Evolutionary conservation across 2,329 filamentous ascomycete genomes (phyloP).

Genomic region (Claviceps sp.): DNA sequence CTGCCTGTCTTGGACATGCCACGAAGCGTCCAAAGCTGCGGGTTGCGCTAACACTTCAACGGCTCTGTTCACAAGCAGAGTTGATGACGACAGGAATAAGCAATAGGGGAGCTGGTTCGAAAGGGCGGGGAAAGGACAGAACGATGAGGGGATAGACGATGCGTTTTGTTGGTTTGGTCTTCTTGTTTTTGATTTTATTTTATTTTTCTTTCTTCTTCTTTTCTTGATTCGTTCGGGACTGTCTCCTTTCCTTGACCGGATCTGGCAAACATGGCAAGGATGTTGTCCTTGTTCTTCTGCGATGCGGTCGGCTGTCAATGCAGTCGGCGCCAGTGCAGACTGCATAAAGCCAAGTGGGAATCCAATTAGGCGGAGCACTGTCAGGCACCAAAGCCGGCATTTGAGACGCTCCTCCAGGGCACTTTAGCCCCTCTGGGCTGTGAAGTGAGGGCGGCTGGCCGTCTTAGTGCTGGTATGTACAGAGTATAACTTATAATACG

Average conservation of each 20-base stretch:
- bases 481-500: too few relatives aligned
- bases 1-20: not conserved
- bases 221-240: not conserved
- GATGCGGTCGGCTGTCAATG: constrained; percentile 5
- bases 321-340: constrained; percentile 1
- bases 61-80: not conserved
- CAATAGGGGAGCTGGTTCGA: not conserved
- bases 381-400: not conserved
- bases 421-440: not conserved
- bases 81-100: not conserved
- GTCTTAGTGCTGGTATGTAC: not conserved
- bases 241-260: constrained; percentile 3
- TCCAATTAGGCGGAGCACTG: constrained; percentile 2
- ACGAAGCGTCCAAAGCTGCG: not conserved
- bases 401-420: not conserved
- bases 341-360: constrained; percentile 6
- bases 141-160: not conserved
- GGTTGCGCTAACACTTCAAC: not conserved
- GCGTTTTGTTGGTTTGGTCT: not conserved
- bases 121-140: not conserved
- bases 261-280: constrained; percentile 4
- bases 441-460: not conserved
- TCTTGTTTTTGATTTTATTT: not conserved
- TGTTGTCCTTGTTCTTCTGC: constrained; percentile 1
- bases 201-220: not conserved